Conservation (phyloP, 495 filamentous ascomycete genomes). For the Tricharina praecox region DNA sequence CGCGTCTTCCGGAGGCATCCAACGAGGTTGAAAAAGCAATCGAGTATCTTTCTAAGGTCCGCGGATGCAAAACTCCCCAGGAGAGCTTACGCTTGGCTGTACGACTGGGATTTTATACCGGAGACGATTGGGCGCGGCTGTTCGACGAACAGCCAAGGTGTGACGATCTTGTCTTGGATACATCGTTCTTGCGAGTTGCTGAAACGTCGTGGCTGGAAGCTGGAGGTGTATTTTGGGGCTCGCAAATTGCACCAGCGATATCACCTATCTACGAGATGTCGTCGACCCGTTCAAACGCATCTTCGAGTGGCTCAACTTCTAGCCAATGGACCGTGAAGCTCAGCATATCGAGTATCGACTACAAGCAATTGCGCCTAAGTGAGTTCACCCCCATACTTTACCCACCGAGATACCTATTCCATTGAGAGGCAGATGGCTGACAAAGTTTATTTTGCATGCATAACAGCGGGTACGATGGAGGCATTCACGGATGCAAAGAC, state of each 20-base stretch:
- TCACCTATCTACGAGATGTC: too few species aligned
- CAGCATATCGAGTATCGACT: slow-evolving; percentile 51
- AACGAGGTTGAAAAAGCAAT: slow-evolving; percentile 43
- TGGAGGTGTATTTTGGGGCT: slow-evolving; percentile 47
- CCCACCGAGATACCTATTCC: too few species aligned
- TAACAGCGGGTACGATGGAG: slow-evolving; percentile 50
- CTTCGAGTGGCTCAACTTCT: slow-evolving; percentile 27
- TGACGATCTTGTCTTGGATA: slow-evolving; percentile 48
- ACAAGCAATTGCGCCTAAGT: slow-evolving; percentile 27
- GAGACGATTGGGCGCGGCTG: slow-evolving; percentile 34
- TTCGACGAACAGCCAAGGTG: slow-evolving; percentile 30
- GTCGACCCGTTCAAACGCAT: too few species aligned
- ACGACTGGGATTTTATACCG: slow-evolving; percentile 32
- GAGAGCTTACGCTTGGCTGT: slow-evolving; percentile 39
- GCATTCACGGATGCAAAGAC: slow-evolving; percentile 57
- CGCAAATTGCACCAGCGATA: slow-evolving; percentile 35
- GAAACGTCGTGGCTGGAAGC: slow-evolving; percentile 49
- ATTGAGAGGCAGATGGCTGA: too few species aligned
- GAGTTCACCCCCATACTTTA: too few species aligned
- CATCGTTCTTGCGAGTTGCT: slow-evolving; percentile 35
- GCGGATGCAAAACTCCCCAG: slow-evolving; percentile 37
- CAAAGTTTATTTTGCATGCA: slow-evolving; percentile 4
- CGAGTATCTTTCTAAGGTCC: slow-evolving; percentile 46
- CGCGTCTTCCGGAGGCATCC: not conserved
- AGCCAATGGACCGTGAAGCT: slow-evolving; percentile 61